Percentiles rank a stretch among this genome's conserved stretches.
Evolutionary conservation across 345 rosid genomes (phyloP).

Genomic region (Cardamine chenopodiifolia): DNA sequence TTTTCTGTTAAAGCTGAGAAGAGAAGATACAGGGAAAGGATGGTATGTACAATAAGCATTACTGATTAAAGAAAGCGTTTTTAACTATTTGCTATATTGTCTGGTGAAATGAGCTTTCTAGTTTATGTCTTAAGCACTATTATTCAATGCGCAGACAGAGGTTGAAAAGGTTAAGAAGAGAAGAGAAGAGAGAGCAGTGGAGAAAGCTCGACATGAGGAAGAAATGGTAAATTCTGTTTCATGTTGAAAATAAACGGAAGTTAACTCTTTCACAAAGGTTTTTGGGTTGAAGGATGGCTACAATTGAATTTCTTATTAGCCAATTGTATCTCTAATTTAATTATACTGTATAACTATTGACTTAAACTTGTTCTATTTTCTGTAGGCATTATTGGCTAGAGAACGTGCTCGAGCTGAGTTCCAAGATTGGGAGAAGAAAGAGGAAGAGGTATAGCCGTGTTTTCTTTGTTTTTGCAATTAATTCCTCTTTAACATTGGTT

Average conservation of each 20-base stretch:
- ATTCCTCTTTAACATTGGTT: not conserved
- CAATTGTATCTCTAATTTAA: not conserved
- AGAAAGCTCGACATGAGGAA: slow-evolving; percentile 93
- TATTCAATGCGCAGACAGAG: slow-evolving; percentile 60
- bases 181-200: slow-evolving; percentile 93
- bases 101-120: slow-evolving; percentile 13
- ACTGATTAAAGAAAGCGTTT: not conserved
- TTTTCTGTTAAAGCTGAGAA: slow-evolving; percentile 88
- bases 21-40: slow-evolving; percentile 73
- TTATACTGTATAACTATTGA: not conserved
- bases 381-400: slow-evolving; percentile 86
- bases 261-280: not conserved
- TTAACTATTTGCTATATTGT: not conserved
- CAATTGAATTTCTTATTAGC: not conserved
- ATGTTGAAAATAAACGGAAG: not conserved
- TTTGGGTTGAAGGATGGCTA: slow-evolving; percentile 20
- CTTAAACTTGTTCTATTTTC: not conserved
- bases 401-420: slow-evolving; percentile 97
- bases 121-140: slow-evolving; percentile 18
- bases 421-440: slow-evolving; percentile 99
- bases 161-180: slow-evolving; percentile 95
- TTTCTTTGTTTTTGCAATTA: slow-evolving; percentile 15
- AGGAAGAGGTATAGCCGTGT: slow-evolving; percentile 67
- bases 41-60: slow-evolving; percentile 57
- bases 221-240: slow-evolving; percentile 65